phyloP scores from a whole-genome alignment of 2,329 filamentous ascomycete species.

The Blumeria hordei region DNA sequence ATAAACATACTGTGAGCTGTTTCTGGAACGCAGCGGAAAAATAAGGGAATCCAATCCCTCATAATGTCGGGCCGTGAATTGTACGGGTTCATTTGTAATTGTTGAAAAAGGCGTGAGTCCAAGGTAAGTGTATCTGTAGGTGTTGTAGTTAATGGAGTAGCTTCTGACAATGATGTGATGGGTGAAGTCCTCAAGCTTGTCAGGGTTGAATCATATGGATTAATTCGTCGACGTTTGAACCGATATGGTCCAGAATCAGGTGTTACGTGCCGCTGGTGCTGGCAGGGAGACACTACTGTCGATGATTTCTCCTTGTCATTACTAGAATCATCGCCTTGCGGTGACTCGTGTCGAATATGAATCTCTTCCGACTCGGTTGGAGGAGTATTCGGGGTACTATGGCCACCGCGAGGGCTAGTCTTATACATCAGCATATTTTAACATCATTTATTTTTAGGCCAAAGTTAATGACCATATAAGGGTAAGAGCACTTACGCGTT shows the following conservation, averaged over 20 bases:
- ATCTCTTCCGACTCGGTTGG: slow-evolving; percentile 14
- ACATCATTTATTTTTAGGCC: neutral
- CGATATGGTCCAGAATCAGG: slow-evolving; percentile 11
- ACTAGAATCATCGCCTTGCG: slow-evolving; percentile 10
- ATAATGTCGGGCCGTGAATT: slow-evolving; percentile 23
- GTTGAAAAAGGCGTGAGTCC: slow-evolving; percentile 5
- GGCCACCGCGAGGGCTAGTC: slow-evolving; percentile 15
- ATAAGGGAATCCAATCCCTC: slow-evolving; percentile 26
- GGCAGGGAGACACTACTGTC: slow-evolving; percentile 11
- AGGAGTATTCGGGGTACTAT: slow-evolving; percentile 15
- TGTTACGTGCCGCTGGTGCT: slow-evolving; percentile 8
- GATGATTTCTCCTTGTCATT: slow-evolving; percentile 11
- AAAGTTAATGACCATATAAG: neutral
- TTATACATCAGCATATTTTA: slow-evolving; percentile 16
- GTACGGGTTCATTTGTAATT: slow-evolving; percentile 24
- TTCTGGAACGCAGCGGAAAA: slow-evolving; percentile 30
- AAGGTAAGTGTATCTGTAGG: slow-evolving; percentile 7
- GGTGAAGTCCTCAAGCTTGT: slow-evolving; percentile 13
- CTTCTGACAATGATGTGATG: slow-evolving; percentile 7
- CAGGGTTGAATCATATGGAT: slow-evolving; percentile 13
- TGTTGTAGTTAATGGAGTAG: slow-evolving; percentile 7
- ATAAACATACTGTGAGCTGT: slow-evolving; percentile 32
- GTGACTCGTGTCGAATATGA: slow-evolving; percentile 10
- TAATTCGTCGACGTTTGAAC: slow-evolving; percentile 13
- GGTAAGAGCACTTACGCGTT: slow-evolving; percentile 41